A percentile compares a stretch with the other conserved stretches of the same genome.
phyloP scores from a whole-genome alignment of 2,329 filamentous ascomycete species.

The Xylariaceae sp. region DNA sequence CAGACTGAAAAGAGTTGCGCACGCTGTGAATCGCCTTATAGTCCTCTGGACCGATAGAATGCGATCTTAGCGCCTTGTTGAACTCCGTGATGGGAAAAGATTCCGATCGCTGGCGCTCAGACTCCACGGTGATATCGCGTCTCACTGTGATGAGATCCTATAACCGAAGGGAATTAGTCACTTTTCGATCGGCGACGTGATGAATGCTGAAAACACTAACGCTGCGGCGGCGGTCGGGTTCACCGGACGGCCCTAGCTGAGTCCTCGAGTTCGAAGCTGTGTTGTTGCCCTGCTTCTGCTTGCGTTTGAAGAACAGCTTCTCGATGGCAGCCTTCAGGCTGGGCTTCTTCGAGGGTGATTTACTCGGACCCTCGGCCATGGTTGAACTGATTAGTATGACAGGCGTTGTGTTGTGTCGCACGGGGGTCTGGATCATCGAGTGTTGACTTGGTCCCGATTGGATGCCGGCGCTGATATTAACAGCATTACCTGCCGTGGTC shows the following conservation, averaged over 20 bases:
- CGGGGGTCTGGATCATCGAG: slow-evolving; percentile 28
- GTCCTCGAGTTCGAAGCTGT: slow-evolving; percentile 29
- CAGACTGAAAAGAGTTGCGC: slow-evolving; percentile 48
- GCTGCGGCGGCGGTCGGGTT: slow-evolving; percentile 38
- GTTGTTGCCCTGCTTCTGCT: slow-evolving; percentile 45
- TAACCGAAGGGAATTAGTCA: slow-evolving; percentile 6
- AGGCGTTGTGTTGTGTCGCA: slow-evolving; percentile 35
- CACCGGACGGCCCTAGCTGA: slow-evolving; percentile 23
- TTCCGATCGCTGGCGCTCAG: slow-evolving; percentile 48
- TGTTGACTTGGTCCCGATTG: slow-evolving; percentile 26
- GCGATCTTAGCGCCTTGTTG: slow-evolving; percentile 55
- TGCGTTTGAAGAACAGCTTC: slow-evolving; percentile 50
- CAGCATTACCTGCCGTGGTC: slow-evolving; percentile 20
- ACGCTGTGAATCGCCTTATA: slow-evolving; percentile 49
- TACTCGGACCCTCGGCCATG: slow-evolving; percentile 39
- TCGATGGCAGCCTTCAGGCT: slow-evolving; percentile 51
- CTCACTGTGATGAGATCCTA: slow-evolving; percentile 38
- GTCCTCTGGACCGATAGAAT: slow-evolving; percentile 54
- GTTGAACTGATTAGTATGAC: slow-evolving; percentile 45
- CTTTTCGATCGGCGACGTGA: neutral
- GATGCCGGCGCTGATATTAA: slow-evolving; percentile 23
- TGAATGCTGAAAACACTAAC: slow-evolving; percentile 39
- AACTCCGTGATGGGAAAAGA: slow-evolving; percentile 58
- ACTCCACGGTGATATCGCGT: slow-evolving; percentile 30
- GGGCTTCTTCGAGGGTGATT: slow-evolving; percentile 51